phyloP scores from a whole-genome alignment of 306 rosid genomes.

The Acacia acuminata region DNA sequence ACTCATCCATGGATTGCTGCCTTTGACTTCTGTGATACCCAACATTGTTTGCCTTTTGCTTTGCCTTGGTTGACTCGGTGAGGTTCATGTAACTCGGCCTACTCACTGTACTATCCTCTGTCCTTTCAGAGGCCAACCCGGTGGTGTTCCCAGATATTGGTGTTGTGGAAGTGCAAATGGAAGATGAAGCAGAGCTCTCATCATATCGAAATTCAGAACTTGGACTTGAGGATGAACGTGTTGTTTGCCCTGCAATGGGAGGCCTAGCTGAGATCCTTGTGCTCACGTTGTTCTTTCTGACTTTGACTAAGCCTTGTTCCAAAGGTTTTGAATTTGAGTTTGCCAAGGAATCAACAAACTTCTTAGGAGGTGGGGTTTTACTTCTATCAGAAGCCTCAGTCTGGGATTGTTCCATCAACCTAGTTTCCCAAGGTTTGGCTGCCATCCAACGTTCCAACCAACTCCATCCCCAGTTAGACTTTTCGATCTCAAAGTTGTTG shows the following conservation, averaged over 20 bases:
- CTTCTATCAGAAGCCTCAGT: constrained; percentile 50
- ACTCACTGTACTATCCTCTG: constrained; percentile 57
- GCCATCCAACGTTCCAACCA: constrained; percentile 99
- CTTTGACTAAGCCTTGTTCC: constrained; percentile 54
- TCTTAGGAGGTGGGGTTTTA: constrained; percentile 69
- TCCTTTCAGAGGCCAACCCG: constrained; percentile 58
- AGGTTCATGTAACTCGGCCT: constrained; percentile 86
- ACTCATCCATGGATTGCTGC: constrained; percentile 98
- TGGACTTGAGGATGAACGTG: constrained; percentile 91
- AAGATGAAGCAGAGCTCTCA: constrained; percentile 92
- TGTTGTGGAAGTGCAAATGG: constrained; percentile 82
- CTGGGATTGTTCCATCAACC: constrained; percentile 82
- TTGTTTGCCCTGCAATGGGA: constrained; percentile 57
- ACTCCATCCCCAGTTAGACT: constrained; percentile 87
- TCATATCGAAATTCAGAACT: constrained; percentile 84
- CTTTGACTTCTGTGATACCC: constrained; percentile 63
- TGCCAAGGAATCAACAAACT: constrained; percentile 44
- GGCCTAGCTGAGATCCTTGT: constrained; percentile 90
- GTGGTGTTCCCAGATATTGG: constrained; percentile 74
- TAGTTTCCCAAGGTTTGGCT: constrained; percentile 96
- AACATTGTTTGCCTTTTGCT: constrained; percentile 47
- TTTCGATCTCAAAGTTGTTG: constrained; percentile 58
- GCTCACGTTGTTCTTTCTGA: constrained; percentile 81
- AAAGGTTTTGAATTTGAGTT: constrained; percentile 48
- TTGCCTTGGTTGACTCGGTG: constrained; percentile 84